Percentiles rank a stretch among this genome's conserved stretches.
Evolutionary conservation across 768 basidiomycete genomes (phyloP).

Genomic region (Phanerochaete sordida): DNA sequence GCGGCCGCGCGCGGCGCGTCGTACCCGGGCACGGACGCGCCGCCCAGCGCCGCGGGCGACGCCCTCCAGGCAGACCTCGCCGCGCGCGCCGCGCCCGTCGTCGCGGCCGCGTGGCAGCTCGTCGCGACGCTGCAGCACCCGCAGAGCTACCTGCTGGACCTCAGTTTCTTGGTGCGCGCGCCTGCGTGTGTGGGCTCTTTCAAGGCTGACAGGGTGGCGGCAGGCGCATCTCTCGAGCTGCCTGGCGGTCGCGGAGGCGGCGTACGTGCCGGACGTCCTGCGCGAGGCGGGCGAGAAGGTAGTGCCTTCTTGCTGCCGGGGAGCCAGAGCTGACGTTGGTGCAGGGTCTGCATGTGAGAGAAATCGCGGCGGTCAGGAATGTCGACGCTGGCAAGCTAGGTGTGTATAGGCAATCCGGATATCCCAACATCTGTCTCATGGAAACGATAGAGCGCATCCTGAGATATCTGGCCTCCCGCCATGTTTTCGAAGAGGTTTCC

Average conservation of each 20-base stretch:
- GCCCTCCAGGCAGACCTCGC: neutral
- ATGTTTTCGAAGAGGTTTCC: slow-evolving; percentile 28
- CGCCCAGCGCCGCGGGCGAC: neutral
- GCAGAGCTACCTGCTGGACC: neutral
- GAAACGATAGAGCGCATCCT: slow-evolving; percentile 23
- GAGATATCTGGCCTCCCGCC: slow-evolving; percentile 24
- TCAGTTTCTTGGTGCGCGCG: neutral
- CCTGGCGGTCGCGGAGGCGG: slow-evolving; percentile 21
- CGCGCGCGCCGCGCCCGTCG: neutral
- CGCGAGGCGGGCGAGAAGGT: slow-evolving; percentile 27
- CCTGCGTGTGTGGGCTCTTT: neutral
- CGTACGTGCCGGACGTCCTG: slow-evolving; percentile 27
- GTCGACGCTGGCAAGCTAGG: slow-evolving; percentile 26
- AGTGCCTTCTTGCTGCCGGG: neutral
- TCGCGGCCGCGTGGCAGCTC: slow-evolving; percentile 11
- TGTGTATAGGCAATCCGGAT: slow-evolving; percentile 18
- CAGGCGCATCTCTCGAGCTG: slow-evolving; percentile 11
- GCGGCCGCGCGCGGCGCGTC: neutral
- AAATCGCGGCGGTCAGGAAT: slow-evolving; percentile 23
- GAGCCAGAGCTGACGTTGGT: neutral
- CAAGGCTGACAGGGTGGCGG: neutral
- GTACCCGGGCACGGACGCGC: neutral
- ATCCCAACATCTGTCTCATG: too few species aligned
- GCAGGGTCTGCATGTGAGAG: slow-evolving; percentile 27
- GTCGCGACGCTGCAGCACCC: slow-evolving; percentile 9